Conservation (phyloP, 345 rosid species). For the Rhodamnia argentea region DNA sequence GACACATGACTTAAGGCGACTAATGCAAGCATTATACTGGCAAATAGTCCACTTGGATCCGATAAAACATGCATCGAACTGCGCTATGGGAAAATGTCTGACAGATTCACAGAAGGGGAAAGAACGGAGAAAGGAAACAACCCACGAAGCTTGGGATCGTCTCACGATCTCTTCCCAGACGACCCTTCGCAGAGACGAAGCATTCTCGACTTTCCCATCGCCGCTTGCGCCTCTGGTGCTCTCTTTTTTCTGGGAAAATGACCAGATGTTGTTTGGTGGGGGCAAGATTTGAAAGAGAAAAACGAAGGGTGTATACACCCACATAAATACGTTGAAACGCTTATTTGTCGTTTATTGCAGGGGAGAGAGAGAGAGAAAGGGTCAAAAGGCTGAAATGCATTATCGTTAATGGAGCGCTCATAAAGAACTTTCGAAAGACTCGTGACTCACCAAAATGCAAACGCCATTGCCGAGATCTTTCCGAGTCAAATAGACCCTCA, state of each 20-base stretch:
- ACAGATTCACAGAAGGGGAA: neutral
- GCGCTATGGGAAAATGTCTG: neutral
- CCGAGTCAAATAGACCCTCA: neutral
- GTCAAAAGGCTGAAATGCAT: neutral
- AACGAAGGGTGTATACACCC: neutral
- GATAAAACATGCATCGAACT: neutral
- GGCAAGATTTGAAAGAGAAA: neutral
- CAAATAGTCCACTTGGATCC: neutral
- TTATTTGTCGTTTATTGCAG: neutral
- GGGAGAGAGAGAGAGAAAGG: neutral
- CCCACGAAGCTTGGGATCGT: neutral
- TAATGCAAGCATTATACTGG: neutral
- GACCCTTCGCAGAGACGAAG: neutral
- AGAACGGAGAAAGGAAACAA: neutral
- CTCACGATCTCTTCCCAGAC: neutral
- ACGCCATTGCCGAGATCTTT: neutral
- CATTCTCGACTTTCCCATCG: neutral
- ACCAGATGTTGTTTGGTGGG: neutral
- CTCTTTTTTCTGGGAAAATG: neutral
- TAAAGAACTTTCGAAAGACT: neutral
- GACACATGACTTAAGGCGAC: conserved; percentile 33
- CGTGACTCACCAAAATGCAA: neutral
- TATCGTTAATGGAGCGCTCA: neutral
- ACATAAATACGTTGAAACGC: neutral
- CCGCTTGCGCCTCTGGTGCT: neutral